These are phyloP conservation scores for Aspergillus ochraceoroseus DNA, from an alignment of 2,329 filamentous ascomycete species.

Conservation along the genomic window DNA sequence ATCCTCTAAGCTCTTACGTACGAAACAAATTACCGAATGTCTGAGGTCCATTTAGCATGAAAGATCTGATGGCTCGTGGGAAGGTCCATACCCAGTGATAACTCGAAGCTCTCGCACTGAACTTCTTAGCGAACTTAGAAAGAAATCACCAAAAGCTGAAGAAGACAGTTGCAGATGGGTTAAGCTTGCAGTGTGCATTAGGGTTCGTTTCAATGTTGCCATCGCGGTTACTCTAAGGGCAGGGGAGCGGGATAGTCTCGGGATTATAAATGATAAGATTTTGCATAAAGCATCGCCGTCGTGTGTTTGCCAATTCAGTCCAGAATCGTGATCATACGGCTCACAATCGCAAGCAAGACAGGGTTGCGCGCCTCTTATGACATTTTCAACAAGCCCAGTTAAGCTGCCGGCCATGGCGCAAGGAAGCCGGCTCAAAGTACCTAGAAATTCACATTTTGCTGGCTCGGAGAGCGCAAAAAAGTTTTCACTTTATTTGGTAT, in stretches of 20 bases:
- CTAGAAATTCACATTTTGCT: slow-evolving; percentile 51
- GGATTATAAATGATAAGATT: slow-evolving; percentile 43
- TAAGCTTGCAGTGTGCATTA: slow-evolving; percentile 59
- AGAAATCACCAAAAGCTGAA: slow-evolving; percentile 71
- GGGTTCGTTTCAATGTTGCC: slow-evolving; percentile 63
- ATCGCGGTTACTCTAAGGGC: slow-evolving; percentile 65
- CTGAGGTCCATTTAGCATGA: slow-evolving; percentile 36
- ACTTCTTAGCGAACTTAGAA: slow-evolving; percentile 73
- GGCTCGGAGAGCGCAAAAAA: slow-evolving; percentile 49
- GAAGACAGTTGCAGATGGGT: slow-evolving; percentile 62
- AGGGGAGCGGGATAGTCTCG: slow-evolving; percentile 47
- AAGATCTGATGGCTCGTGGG: neutral
- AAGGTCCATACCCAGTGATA: slow-evolving; percentile 58
- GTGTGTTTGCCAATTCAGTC: slow-evolving; percentile 16
- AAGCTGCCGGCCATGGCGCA: slow-evolving; percentile 54
- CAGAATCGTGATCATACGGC: slow-evolving; percentile 15
- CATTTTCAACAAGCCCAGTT: slow-evolving; percentile 25
- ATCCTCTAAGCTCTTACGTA: slow-evolving; percentile 48
- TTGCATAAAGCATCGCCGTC: slow-evolving; percentile 37
- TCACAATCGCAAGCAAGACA: slow-evolving; percentile 40
- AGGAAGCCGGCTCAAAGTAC: slow-evolving; percentile 53
- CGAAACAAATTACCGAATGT: slow-evolving; percentile 61
- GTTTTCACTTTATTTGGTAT: slow-evolving; percentile 30
- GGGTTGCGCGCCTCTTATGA: slow-evolving; percentile 24
- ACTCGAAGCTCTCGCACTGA: slow-evolving; percentile 80